Conservation (phyloP, 352 stramenopile species). For the Phytophthora macrochlamydospora region DNA sequence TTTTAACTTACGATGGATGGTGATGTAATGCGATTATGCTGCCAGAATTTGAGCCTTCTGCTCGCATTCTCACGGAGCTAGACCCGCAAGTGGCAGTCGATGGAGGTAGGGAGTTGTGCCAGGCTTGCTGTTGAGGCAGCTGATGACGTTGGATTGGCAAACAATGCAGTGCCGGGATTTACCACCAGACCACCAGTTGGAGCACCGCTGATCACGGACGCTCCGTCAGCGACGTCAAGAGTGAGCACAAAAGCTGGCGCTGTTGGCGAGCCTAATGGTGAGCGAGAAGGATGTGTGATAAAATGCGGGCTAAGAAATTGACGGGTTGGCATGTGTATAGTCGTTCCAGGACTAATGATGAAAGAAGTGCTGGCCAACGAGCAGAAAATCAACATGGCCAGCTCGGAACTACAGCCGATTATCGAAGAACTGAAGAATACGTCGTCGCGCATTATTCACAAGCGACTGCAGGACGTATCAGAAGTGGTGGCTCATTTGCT, state of each 20-base stretch:
- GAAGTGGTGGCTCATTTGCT: conserved; percentile 75
- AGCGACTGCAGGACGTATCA: conserved; percentile 76
- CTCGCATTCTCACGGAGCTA: conserved; percentile 30
- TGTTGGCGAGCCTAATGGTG: conserved; percentile 8
- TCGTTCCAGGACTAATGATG: conserved; percentile 21
- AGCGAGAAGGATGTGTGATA: too few relatives aligned
- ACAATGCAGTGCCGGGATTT: not conserved
- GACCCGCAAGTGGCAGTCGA: conserved; percentile 25
- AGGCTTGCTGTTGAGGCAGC: not conserved
- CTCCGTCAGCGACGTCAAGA: not conserved
- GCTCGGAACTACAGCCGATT: conserved; percentile 65
- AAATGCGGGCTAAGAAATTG: not conserved
- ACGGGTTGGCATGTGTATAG: not conserved
- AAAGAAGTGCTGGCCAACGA: conserved; percentile 56
- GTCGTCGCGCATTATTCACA: conserved; percentile 68
- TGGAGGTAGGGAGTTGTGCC: conserved; percentile 15
- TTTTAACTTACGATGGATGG: not conserved
- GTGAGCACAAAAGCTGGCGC: not conserved
- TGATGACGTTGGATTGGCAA: conserved; percentile 1
- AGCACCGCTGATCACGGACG: not conserved
- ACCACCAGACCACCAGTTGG: not conserved
- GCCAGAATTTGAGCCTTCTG: conserved; percentile 35
- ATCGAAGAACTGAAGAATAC: conserved; percentile 63
- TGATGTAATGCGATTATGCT: not conserved
- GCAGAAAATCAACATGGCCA: conserved; percentile 65